A percentile compares a stretch with the other conserved stretches of the same genome.
phyloP scores from a whole-genome alignment of 345 rosid species.

The Cardamine resedifolia region DNA sequence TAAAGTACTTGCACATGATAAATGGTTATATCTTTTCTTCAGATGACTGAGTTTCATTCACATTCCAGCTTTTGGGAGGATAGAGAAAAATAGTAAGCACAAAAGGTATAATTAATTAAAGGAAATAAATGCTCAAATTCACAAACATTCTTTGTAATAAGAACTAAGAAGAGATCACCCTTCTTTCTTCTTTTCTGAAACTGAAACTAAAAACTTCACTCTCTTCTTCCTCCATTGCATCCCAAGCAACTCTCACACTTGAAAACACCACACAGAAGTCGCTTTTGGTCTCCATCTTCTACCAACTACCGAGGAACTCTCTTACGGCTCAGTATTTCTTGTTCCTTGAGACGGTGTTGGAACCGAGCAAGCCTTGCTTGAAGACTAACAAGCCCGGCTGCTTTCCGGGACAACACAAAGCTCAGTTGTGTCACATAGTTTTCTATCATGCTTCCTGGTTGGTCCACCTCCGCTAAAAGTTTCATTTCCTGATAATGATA shows the following conservation, averaged over 20 bases:
- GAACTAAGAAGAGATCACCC: slow-evolving; percentile 18
- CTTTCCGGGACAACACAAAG: slow-evolving; percentile 93
- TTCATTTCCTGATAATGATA: slow-evolving; percentile 85
- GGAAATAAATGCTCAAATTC: slow-evolving; percentile 22
- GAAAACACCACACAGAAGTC: slow-evolving; percentile 13
- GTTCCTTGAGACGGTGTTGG: slow-evolving; percentile 95
- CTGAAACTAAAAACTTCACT: slow-evolving; percentile 9
- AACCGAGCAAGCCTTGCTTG: slow-evolving; percentile 95
- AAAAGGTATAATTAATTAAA: slow-evolving; percentile 7
- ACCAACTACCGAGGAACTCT: slow-evolving; percentile 55
- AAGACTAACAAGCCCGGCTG: slow-evolving; percentile 90
- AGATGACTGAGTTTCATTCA: slow-evolving; percentile 4
- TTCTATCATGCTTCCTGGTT: slow-evolving; percentile 96
- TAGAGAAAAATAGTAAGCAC: background rate
- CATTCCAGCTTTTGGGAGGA: background rate
- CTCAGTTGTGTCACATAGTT: slow-evolving; percentile 86
- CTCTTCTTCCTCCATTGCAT: slow-evolving; percentile 24
- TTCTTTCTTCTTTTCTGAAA: background rate
- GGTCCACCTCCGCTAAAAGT: slow-evolving; percentile 91
- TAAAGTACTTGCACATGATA: background rate
- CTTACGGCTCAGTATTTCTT: slow-evolving; percentile 85
- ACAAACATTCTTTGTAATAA: slow-evolving; percentile 26
- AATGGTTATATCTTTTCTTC: background rate
- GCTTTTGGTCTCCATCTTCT: slow-evolving; percentile 9
- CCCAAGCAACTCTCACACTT: slow-evolving; percentile 27